A percentile compares a stretch with the other conserved stretches of the same genome.
These are phyloP conservation scores for Eustoma russellianum DNA, from an alignment of 257 asterid genomes.

Conservation along the genomic window DNA sequence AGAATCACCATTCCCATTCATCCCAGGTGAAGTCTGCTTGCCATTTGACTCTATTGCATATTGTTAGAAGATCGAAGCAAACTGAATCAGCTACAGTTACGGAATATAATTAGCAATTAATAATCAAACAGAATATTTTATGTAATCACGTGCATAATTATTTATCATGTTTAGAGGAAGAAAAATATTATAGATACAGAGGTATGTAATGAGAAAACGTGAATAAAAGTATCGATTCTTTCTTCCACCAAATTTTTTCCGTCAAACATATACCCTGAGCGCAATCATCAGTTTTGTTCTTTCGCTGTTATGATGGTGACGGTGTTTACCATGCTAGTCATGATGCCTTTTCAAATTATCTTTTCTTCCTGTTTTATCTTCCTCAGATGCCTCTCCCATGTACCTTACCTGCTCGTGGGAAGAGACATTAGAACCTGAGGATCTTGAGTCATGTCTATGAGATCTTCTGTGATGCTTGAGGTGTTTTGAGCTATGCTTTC, in stretches of 20 bases:
- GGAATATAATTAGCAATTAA: too few relatives aligned
- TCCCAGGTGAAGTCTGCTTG: neutral
- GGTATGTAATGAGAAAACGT: too few relatives aligned
- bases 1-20: neutral
- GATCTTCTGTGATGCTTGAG: conserved; percentile 23
- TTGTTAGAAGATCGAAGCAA: too few relatives aligned
- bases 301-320: conserved; percentile 10
- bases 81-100: too few relatives aligned
- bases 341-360: conserved; percentile 20
- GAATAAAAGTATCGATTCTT: too few relatives aligned
- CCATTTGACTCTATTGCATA: conserved; percentile 2
- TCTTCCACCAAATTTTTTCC: too few relatives aligned
- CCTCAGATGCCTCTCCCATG: conserved; percentile 31
- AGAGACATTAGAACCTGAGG: conserved; percentile 40
- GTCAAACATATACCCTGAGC: too few relatives aligned
- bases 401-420: conserved; percentile 35
- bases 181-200: too few relatives aligned
- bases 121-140: too few relatives aligned
- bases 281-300: neutral
- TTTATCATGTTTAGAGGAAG: too few relatives aligned
- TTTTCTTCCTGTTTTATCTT: conserved; percentile 24
- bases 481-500: conserved; percentile 28
- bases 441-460: conserved; percentile 26
- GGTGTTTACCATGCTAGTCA: conserved; percentile 24
- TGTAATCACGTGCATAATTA: too few relatives aligned